Evolutionary conservation across 2,329 filamentous ascomycete species (phyloP).

Genomic region (Aureobasidium zeae): DNA sequence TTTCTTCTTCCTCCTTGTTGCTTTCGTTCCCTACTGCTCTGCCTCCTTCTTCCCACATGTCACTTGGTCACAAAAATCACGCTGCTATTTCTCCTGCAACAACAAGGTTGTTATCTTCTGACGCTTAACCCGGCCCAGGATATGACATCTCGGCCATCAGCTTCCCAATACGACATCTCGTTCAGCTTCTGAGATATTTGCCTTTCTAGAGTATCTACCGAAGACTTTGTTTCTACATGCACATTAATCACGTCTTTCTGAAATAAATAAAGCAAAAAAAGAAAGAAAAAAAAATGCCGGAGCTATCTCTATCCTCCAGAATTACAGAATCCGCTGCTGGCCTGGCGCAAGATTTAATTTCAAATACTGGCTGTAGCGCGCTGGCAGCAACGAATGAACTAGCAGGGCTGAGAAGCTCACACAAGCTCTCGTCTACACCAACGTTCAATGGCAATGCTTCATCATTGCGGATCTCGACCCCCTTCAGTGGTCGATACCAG

Average conservation of each 20-base stretch:
- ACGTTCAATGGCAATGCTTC: neutral
- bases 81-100: too few relatives aligned
- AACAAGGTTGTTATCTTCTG: neutral
- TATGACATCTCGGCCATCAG: neutral
- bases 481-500: neutral
- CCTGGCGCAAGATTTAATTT: constrained; percentile 3
- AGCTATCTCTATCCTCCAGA: neutral
- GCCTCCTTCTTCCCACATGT: neutral
- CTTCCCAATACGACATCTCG: neutral
- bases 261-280: too few relatives aligned
- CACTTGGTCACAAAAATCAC: neutral
- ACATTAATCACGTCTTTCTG: too few relatives aligned
- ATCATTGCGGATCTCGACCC: neutral
- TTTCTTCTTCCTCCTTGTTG: neutral
- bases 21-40: neutral
- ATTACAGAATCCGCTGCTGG: constrained; percentile 2
- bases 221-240: neutral
- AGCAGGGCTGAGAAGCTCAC: neutral
- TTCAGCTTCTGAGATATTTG: too few relatives aligned
- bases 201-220: too few relatives aligned
- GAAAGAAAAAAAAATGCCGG: too few relatives aligned
- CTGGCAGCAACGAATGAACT: constrained; percentile 9
- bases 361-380: neutral
- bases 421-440: neutral
- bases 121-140: neutral